phyloP scores from a whole-genome alignment of 805 yeast species.

The Candida nemodendra region DNA sequence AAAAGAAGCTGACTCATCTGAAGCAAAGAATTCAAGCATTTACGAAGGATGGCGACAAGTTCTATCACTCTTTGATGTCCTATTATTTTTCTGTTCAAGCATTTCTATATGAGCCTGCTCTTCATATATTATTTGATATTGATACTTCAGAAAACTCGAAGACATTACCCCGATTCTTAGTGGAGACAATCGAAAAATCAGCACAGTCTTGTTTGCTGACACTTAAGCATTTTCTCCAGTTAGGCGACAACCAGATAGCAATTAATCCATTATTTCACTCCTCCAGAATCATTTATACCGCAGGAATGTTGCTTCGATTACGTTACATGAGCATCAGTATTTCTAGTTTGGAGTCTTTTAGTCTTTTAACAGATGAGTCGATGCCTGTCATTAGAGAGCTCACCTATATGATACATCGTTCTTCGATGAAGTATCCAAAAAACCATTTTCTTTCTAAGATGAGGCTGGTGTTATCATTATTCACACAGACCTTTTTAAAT shows the following conservation, averaged over 20 bases:
- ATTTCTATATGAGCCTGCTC: constrained; percentile 56
- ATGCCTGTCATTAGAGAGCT: constrained; percentile 26
- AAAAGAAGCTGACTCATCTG: constrained; percentile 42
- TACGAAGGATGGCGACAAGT: constrained; percentile 31
- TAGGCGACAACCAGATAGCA: constrained; percentile 47
- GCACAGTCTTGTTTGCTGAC: constrained; percentile 53
- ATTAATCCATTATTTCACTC: constrained; percentile 56
- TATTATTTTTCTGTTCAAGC: constrained; percentile 66
- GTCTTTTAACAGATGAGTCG: constrained; percentile 47
- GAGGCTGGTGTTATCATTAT: constrained; percentile 54
- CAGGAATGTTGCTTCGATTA: constrained; percentile 59
- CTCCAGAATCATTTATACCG: constrained; percentile 59
- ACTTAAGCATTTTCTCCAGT: constrained; percentile 45
- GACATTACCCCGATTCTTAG: constrained; percentile 28
- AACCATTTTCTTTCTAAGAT: constrained; percentile 54
- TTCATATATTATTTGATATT: constrained; percentile 19
- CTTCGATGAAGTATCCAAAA: constrained; percentile 36
- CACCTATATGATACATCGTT: constrained; percentile 26
- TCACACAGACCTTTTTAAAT: constrained; percentile 58
- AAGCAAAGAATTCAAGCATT: constrained; percentile 36
- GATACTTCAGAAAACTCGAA: constrained; percentile 9
- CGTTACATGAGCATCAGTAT: constrained; percentile 55
- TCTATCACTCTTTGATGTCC: constrained; percentile 40
- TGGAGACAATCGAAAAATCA: constrained; percentile 48
- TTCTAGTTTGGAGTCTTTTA: constrained; percentile 44